Conservation (phyloP, 2,329 filamentous ascomycete genomes). For the Fonsecaea nubica region DNA sequence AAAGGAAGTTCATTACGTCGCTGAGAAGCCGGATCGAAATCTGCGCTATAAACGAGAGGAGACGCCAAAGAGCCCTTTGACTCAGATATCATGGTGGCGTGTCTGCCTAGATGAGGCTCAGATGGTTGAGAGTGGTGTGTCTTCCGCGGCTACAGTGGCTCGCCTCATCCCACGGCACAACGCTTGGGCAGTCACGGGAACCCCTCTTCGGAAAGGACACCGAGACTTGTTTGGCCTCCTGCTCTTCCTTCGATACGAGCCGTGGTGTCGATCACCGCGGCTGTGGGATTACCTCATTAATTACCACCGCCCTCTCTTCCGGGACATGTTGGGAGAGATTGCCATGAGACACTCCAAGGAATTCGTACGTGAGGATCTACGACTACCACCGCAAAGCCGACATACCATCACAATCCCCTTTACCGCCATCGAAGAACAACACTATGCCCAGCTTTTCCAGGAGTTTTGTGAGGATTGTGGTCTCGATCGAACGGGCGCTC, state of each 20-base stretch:
- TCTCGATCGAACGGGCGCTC: constrained; percentile 68
- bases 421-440: constrained; percentile 86
- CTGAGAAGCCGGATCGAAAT: constrained; percentile 72
- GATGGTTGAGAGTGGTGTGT: constrained; percentile 90
- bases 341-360: constrained; percentile 87
- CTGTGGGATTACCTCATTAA: constrained; percentile 73
- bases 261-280: constrained; percentile 69
- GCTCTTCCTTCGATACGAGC: constrained; percentile 78
- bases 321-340: constrained; percentile 71
- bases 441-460: constrained; percentile 78
- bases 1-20: constrained; percentile 78
- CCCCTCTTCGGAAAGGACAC: constrained; percentile 81
- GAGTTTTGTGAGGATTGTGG: constrained; percentile 75
- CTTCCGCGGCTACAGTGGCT: constrained; percentile 80
- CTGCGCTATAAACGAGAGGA: constrained; percentile 70
- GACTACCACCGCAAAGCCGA: constrained; percentile 80
- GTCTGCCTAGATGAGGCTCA: constrained; percentile 75
- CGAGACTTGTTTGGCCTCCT: constrained; percentile 80
- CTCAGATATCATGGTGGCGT: constrained; percentile 86
- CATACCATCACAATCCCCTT: constrained; percentile 90
- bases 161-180: constrained; percentile 80
- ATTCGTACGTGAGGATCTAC: constrained; percentile 76
- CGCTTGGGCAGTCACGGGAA: constrained; percentile 91
- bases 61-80: constrained; percentile 74
- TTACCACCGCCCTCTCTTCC: constrained; percentile 69